A percentile compares a stretch with the other conserved stretches of the same genome.
These are phyloP conservation scores for Pythium pyrilobum DNA, from an alignment of 352 stramenopile genomes.

Conservation along the genomic window DNA sequence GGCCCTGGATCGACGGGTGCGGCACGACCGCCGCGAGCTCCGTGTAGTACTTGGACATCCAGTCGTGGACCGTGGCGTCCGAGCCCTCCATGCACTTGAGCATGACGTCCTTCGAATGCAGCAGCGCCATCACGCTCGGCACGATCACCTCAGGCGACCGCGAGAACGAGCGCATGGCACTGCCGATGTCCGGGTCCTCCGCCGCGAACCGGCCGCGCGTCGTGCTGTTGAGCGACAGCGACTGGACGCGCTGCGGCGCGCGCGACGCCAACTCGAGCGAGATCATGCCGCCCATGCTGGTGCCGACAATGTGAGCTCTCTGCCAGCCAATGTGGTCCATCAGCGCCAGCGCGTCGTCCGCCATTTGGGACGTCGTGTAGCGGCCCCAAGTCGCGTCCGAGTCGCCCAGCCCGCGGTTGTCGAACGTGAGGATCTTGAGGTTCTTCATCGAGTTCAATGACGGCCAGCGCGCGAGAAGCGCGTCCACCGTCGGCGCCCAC, in stretches of 20 bases:
- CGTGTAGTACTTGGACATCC: constrained; percentile 14
- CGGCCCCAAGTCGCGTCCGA: constrained; percentile 38
- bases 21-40: background rate
- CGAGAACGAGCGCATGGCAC: constrained; percentile 22
- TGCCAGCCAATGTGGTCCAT: constrained; percentile 46
- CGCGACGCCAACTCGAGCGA: constrained; percentile 38
- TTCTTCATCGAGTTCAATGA: constrained; percentile 1
- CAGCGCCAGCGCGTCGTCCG: constrained; percentile 47
- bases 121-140: constrained; percentile 23
- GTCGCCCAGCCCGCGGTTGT: constrained; percentile 48
- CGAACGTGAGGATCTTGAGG: constrained; percentile 47
- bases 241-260: constrained; percentile 38
- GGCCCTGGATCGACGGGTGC: constrained; percentile 2
- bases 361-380: constrained; percentile 61
- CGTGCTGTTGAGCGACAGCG: constrained; percentile 43
- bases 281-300: constrained; percentile 43
- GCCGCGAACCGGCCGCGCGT: constrained; percentile 38
- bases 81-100: constrained; percentile 22
- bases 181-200: constrained; percentile 14
- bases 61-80: background rate
- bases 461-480: constrained; percentile 10
- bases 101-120: constrained; percentile 35
- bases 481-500: constrained; percentile 13
- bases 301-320: constrained; percentile 35
- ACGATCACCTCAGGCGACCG: constrained; percentile 22